Evolutionary conservation across 192 early-diverging fungal genomes (phyloP).

Genomic region (Podila verticillata): DNA sequence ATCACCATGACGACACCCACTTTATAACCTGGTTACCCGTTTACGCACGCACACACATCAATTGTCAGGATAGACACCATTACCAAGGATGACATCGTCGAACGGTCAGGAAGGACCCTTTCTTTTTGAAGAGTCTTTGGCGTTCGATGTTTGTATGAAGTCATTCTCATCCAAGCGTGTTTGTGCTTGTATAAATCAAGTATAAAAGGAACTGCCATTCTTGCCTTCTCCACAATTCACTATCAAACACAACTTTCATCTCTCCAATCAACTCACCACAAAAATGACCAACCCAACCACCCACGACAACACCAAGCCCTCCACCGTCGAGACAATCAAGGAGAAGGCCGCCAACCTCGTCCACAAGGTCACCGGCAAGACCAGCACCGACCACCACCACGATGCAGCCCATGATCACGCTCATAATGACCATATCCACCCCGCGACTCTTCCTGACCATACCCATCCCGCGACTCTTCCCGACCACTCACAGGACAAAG

Average conservation of each 20-base stretch:
- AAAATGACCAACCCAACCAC: conserved; percentile 11
- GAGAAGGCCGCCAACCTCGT: conserved; percentile 34
- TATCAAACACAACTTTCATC: conserved; percentile 1
- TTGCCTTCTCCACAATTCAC: neutral
- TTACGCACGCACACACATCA: too few relatives aligned
- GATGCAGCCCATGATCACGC: neutral
- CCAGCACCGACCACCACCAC: conserved; percentile 1
- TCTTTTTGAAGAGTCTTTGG: too few relatives aligned
- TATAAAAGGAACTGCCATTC: neutral
- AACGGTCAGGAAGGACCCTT: too few relatives aligned
- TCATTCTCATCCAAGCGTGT: neutral
- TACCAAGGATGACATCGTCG: too few relatives aligned
- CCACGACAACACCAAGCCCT: conserved; percentile 18
- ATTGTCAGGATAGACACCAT: too few relatives aligned
- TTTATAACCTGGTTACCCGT: neutral
- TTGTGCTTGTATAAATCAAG: neutral
- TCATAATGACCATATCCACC: neutral
- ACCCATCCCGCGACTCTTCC: neutral
- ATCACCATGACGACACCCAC: neutral
- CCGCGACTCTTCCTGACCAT: neutral
- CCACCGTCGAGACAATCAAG: conserved; percentile 30
- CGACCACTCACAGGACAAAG: neutral
- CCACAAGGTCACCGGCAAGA: conserved; percentile 30
- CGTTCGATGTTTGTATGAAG: neutral
- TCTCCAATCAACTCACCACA: neutral